Percentiles rank a stretch among this genome's conserved stretches.
Evolutionary conservation across 495 filamentous ascomycete genomes (phyloP).

Genomic region (Penicillium canariense): DNA sequence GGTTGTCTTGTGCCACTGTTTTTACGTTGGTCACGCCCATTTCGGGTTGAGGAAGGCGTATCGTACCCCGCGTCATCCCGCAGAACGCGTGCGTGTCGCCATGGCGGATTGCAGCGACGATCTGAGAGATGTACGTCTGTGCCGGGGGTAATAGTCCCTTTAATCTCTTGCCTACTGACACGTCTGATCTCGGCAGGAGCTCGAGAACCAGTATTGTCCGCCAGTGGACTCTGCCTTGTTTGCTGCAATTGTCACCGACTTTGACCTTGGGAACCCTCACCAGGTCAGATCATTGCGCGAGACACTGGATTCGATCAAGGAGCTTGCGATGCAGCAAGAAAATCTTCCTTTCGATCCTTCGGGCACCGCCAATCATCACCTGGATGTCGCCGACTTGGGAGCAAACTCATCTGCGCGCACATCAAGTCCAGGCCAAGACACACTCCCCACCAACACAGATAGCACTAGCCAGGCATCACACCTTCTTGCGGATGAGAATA

Average conservation of each 20-base stretch:
- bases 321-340: slow-evolving; percentile 61
- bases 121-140: neutral
- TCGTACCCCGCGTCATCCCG: neutral
- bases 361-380: slow-evolving; percentile 44
- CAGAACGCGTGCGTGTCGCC: neutral
- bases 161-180: neutral
- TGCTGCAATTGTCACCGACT: slow-evolving; percentile 65
- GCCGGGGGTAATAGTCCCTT: neutral
- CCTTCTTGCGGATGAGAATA: slow-evolving; percentile 15
- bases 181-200: slow-evolving; percentile 27
- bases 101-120: neutral
- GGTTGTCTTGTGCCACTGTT: neutral
- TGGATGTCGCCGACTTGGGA: slow-evolving; percentile 14
- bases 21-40: neutral
- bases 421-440: neutral
- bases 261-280: slow-evolving; percentile 47
- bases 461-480: slow-evolving; percentile 39
- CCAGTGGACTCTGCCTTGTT: slow-evolving; percentile 63
- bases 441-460: slow-evolving; percentile 33
- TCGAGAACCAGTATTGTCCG: slow-evolving; percentile 56
- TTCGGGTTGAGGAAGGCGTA: neutral
- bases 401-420: neutral
- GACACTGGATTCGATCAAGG: slow-evolving; percentile 57
- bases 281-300: slow-evolving; percentile 53
- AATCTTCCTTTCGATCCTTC: slow-evolving; percentile 74